A percentile compares a stretch with the other conserved stretches of the same genome.
These are phyloP conservation scores for Schrenkiella parvula DNA, from an alignment of 345 rosid species.

Conservation along the genomic window DNA sequence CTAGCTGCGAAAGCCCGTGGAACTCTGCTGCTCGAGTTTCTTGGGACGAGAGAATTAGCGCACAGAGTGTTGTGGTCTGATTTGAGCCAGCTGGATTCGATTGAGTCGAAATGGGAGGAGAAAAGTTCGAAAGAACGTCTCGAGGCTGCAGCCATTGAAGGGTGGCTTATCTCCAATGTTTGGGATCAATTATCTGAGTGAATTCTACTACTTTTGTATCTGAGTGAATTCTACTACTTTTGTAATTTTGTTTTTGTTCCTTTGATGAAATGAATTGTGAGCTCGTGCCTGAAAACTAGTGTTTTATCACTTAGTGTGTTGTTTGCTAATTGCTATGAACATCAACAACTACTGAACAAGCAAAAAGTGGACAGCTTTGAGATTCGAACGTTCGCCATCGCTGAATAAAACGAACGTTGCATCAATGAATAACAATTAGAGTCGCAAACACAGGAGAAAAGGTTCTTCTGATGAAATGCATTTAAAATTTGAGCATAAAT, in stretches of 20 bases:
- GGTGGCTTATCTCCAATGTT: constrained; percentile 34
- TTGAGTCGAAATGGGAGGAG: constrained; percentile 28
- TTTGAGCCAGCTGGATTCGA: constrained; percentile 26
- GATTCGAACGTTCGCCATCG: background rate
- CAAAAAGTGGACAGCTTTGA: background rate
- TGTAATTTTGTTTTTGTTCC: background rate
- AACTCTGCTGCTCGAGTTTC: constrained; percentile 24
- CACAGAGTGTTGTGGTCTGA: constrained; percentile 31
- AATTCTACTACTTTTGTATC: background rate
- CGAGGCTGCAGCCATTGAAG: constrained; percentile 36
- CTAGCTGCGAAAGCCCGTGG: constrained; percentile 26
- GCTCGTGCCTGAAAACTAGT: background rate
- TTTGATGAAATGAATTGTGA: background rate
- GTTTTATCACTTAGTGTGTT: background rate
- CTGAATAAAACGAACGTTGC: too few species aligned
- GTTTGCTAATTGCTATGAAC: background rate
- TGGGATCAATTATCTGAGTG: constrained; percentile 26
- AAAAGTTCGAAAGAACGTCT: constrained; percentile 16
- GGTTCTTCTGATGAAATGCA: too few species aligned
- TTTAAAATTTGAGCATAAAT: too few species aligned
- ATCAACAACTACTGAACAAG: background rate
- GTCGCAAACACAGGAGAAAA: too few species aligned
- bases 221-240: background rate
- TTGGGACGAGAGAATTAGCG: constrained; percentile 31
- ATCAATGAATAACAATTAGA: too few species aligned